Conservation (phyloP, 345 rosid species). For the Euphorbia lathyris region DNA sequence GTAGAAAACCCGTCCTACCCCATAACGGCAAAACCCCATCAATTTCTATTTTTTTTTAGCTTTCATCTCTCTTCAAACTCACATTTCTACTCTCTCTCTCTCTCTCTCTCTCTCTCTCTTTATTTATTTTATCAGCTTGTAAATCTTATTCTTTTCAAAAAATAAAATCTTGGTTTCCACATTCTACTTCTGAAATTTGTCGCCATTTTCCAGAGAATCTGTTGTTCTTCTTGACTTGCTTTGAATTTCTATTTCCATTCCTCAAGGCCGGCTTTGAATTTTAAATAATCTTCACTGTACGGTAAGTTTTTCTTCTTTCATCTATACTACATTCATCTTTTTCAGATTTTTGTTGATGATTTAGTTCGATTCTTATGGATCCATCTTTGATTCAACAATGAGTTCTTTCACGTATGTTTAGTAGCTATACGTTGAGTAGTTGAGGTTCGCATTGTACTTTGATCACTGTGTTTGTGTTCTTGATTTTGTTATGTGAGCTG, state of each 20-base stretch:
- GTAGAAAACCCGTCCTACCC: conserved; percentile 12
- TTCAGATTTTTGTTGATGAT: background rate
- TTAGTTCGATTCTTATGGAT: conserved; percentile 3
- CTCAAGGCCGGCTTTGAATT: conserved; percentile 20
- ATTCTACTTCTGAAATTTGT: conserved; percentile 15
- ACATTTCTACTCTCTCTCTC: background rate
- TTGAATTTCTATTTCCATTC: background rate
- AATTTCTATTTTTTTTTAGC: conserved; percentile 5
- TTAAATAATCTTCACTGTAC: background rate
- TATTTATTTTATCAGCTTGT: too few relatives aligned
- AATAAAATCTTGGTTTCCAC: background rate
- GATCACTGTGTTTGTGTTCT: background rate
- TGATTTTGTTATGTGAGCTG: background rate
- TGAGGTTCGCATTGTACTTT: background rate
- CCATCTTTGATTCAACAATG: conserved; percentile 4
- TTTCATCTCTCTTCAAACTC: conserved; percentile 9
- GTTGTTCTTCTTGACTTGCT: background rate
- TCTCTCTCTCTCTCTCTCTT: conserved; percentile 8
- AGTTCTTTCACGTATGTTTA: background rate
- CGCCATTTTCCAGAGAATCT: conserved; percentile 24
- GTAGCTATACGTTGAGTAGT: background rate
- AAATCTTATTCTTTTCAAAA: background rate
- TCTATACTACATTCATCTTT: background rate
- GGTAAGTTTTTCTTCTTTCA: conserved; percentile 6
- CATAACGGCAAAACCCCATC: conserved; percentile 18